These are phyloP conservation scores for Skeletonema potamos DNA, from an alignment of 108 stramenopile species.

Conservation along the genomic window DNA sequence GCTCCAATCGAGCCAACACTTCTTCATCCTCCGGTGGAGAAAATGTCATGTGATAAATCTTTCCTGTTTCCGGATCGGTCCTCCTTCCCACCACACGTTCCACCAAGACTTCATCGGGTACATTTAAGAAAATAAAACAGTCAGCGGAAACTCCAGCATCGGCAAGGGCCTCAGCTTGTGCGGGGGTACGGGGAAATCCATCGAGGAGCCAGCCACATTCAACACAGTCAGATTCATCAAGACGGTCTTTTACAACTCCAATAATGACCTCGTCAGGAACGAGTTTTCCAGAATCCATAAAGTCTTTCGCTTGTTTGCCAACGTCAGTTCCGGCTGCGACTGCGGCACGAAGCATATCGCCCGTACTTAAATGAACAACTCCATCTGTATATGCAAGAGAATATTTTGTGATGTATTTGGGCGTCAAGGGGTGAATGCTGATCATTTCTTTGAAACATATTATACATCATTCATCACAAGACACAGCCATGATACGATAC, in stretches of 20 bases:
- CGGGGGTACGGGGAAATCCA: conserved; percentile 95
- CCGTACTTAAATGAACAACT: conserved; percentile 75
- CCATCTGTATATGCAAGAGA: conserved; percentile 25
- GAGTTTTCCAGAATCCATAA: conserved; percentile 91
- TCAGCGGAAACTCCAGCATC: conserved; percentile 84
- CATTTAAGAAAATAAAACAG: conserved; percentile 92
- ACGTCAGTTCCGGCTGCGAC: conserved; percentile 62
- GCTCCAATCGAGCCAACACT: conserved; percentile 69
- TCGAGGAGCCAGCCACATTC: conserved; percentile 94
- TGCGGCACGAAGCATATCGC: conserved; percentile 80
- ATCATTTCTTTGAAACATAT: too few species aligned
- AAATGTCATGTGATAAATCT: conserved; percentile 96
- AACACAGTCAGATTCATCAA: conserved; percentile 83
- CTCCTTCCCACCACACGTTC: conserved; percentile 95
- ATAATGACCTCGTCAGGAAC: conserved; percentile 98
- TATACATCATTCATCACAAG: neutral
- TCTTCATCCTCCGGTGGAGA: conserved; percentile 86
- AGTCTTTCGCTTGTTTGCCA: conserved; percentile 78
- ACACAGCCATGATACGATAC: too few species aligned
- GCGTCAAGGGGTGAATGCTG: neutral
- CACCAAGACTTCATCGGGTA: conserved; percentile 92
- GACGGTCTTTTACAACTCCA: conserved; percentile 84
- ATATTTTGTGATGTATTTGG: neutral
- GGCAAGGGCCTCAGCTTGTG: conserved; percentile 89
- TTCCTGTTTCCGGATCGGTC: conserved; percentile 94